Base-by-base conservation (phyloP, 371 early-diverging fungal species). In the Nematocida minor region DNA sequence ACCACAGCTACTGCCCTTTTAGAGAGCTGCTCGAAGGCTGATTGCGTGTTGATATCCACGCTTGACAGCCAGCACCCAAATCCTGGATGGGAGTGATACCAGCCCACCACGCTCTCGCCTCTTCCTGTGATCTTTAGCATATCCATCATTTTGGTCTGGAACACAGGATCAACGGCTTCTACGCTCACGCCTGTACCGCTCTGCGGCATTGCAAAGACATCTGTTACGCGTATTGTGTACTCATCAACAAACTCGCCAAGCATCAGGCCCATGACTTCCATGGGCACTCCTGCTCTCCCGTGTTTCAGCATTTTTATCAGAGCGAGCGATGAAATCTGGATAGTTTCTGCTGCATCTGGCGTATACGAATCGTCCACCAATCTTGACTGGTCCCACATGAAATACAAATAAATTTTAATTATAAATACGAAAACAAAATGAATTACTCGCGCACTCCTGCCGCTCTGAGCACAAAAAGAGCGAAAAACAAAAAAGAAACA, bases 191-290 rank as follows among this genome's bases (percentile, higher is more conserved):
- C 94, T 1, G 98, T 97, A 69, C 97, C 99, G 74, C 92, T 92
- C 85, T 99, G 99, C 42, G 99, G 98, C 99, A 97, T 99, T 18
- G 99, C 97, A 89, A 97, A 99, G 44, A 99, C 99, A 86, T 99
- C 99, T 47, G 95, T 91, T 25, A 99, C 97, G 4, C 93, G 92
- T 0, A 99, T 94, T 0, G 97, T 99, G 86, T 96, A 99, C 80
- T 97, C 97, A 84, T 99, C 98, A 14, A 97, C 91, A 88, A 96
- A 97, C 85, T 97, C 96, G 32, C 99, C 99, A 78, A 97, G 87
- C 98, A 99, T 97, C 62, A 97, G 88, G 18, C 98, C 99, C 99
- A 99, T 99, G 60, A 97, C 99, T 86, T 99, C 99, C 94, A 99
- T 94, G 11, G 99, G 99, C n/a, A 99, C 96, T 80, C 98, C 98